Percentiles rank a stretch among this genome's conserved stretches.
Evolutionary conservation across 257 asterid genomes (phyloP).

Genomic region (Gentiana straminea): DNA sequence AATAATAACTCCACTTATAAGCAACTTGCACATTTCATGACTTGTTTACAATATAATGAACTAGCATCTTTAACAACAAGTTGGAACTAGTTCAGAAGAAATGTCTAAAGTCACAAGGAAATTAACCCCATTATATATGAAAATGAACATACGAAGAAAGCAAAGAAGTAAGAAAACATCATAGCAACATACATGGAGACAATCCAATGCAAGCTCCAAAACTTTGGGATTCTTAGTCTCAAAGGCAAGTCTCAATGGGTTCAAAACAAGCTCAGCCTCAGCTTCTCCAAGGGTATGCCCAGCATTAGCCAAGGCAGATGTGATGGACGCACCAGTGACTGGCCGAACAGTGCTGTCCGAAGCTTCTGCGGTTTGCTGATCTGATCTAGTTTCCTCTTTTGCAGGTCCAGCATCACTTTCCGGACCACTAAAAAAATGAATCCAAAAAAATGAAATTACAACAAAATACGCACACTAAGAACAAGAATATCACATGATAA

Average conservation of each 20-base stretch:
- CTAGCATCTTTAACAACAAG: too few relatives aligned
- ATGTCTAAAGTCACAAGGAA: too few relatives aligned
- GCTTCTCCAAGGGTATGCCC: conserved; percentile 71
- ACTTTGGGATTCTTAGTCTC: conserved; percentile 82
- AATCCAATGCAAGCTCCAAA: conserved; percentile 96
- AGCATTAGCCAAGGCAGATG: conserved; percentile 59
- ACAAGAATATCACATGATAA: conserved; percentile 9
- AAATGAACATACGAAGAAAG: background rate
- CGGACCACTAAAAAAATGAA: conserved; percentile 27
- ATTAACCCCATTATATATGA: too few relatives aligned
- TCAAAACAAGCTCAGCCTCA: conserved; percentile 86
- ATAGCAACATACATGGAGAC: conserved; percentile 86
- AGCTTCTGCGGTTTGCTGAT: conserved; percentile 40
- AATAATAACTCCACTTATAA: too few relatives aligned
- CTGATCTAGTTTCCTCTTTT: conserved; percentile 29
- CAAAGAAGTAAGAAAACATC: conserved; percentile 11
- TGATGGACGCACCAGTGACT: conserved; percentile 30
- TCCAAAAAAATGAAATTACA: conserved; percentile 13
- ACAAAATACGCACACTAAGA: conserved; percentile 8
- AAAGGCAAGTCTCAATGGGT: conserved; percentile 80
- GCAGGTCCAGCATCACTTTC: conserved; percentile 43
- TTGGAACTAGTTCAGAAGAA: too few relatives aligned
- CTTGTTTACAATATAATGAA: too few relatives aligned
- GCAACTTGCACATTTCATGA: too few relatives aligned
- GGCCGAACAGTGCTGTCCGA: conserved; percentile 25